A percentile compares a stretch with the other conserved stretches of the same genome.
phyloP scores from a whole-genome alignment of 2,329 filamentous ascomycete genomes.

The Orbilia javanica region DNA sequence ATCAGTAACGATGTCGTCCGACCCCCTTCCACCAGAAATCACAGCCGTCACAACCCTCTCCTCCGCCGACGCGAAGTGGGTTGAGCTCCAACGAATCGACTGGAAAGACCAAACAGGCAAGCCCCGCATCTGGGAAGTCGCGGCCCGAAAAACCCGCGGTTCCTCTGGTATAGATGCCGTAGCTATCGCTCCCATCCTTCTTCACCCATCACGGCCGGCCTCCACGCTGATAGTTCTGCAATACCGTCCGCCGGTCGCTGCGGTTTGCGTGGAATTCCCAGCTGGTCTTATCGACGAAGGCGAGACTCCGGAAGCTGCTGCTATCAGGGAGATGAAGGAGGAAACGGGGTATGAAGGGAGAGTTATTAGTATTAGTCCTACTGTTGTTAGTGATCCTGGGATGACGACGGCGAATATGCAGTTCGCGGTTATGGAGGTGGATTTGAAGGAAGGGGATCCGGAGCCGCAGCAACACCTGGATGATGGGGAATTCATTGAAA shows the following conservation, averaged over 20 bases:
- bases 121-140: constrained; percentile 69
- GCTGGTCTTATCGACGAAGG: constrained; percentile 73
- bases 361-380: constrained; percentile 71
- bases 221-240: constrained; percentile 72
- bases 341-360: constrained; percentile 74
- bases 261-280: constrained; percentile 73
- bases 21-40: constrained; percentile 68
- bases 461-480: constrained; percentile 73
- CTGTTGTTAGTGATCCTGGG: constrained; percentile 76
- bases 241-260: constrained; percentile 73
- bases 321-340: constrained; percentile 73
- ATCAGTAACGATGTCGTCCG: constrained; percentile 64
- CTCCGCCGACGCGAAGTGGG: constrained; percentile 71
- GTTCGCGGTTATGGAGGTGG: constrained; percentile 73
- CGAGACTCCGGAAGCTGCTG: constrained; percentile 71
- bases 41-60: constrained; percentile 68
- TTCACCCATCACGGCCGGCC: constrained; percentile 67
- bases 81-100: constrained; percentile 71
- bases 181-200: constrained; percentile 71
- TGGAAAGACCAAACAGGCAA: constrained; percentile 68
- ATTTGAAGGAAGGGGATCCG: constrained; percentile 65
- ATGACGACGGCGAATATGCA: constrained; percentile 74
- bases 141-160: constrained; percentile 69
- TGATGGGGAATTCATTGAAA: constrained; percentile 74
- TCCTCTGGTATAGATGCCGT: constrained; percentile 73